Base-by-base conservation (phyloP, 2,329 filamentous ascomycete genomes). In the Aureobasidium subglaciale region DNA sequence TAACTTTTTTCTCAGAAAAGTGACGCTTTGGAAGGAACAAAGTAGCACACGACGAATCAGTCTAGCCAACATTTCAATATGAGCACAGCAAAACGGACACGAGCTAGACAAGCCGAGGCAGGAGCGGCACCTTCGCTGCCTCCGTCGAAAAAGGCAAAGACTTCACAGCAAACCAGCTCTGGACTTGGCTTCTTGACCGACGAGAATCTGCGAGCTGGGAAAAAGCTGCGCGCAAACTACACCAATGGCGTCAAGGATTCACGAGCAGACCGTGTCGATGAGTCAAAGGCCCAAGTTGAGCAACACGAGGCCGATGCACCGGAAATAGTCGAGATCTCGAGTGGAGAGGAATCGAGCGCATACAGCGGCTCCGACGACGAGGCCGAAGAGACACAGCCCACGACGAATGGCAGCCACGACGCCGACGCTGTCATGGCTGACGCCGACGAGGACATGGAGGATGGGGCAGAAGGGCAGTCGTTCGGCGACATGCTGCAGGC, bases 401-500 rank as follows among this genome's bases (percentile, higher is more conserved):
- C 27, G 5, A 46, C 57, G 24, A 56, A 49, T 22, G 54, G 45
- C 16, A 16, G n/a, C 16, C 35, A 59, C 20, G 54, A 53, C n/a
- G 67, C 64, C 54, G 58, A 55, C 62, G 50, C 22, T 9, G 37
- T 35, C 20, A 56, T 57, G 48, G 52, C 43, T 24, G 59, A 59
- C 32, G 59, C 61, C 20, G 62, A 63, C 20, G 67, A 65, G 8
- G 71, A 70, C 32, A 64, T 62, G 7, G 62, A 63, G 18, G 63
- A 67, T 32, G 60, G 63, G 13, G 65, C 63, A 16, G 75, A 76
- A 49, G 80, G 81, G 60, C 87, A 89, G 3, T 88, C 90, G 0
- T 95, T 97, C 68, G 92, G 90, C 63, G 92, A 97, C 67, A 82
- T 95, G 42, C 78, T 95, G 38, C 86, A 84, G 61, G 80, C 79